Conservation (phyloP, 1,284 basidiomycete species). For the Ceratobasidium sp. region DNA sequence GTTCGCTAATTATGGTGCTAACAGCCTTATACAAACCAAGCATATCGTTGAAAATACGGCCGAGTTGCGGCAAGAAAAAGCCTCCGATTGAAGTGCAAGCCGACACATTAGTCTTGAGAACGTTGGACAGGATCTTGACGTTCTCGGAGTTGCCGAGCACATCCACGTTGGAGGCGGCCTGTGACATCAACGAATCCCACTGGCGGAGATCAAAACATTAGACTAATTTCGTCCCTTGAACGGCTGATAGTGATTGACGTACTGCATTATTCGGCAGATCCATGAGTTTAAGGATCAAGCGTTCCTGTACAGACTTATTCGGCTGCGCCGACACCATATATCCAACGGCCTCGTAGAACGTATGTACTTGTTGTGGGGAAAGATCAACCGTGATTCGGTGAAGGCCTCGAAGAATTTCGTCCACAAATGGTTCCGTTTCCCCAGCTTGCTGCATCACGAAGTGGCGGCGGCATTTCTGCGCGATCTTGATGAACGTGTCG, state of each 20-base stretch:
- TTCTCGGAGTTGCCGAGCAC: slow-evolving; percentile 92
- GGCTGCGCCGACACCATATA: slow-evolving; percentile 99
- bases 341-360: slow-evolving; percentile 97
- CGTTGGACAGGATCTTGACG: slow-evolving; percentile 96
- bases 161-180: slow-evolving; percentile 92
- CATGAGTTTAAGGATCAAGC: slow-evolving; percentile 95
- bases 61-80: slow-evolving; percentile 97
- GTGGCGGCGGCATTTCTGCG: slow-evolving; percentile 97
- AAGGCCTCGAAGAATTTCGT: slow-evolving; percentile 92
- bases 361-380: slow-evolving; percentile 94
- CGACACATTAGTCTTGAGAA: slow-evolving; percentile 98
- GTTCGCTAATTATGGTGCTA: slow-evolving; percentile 96
- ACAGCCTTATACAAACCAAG: slow-evolving; percentile 97
- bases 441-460: slow-evolving; percentile 99
- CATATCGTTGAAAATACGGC: slow-evolving; percentile 98
- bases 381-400: slow-evolving; percentile 96
- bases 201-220: slow-evolving; percentile 47
- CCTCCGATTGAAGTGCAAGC: slow-evolving; percentile 97
- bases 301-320: slow-evolving; percentile 96
- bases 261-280: slow-evolving; percentile 96
- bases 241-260: slow-evolving; percentile 48
- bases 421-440: slow-evolving; percentile 97
- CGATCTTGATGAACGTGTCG: slow-evolving; percentile 99
- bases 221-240: not conserved
- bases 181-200: slow-evolving; percentile 98